These are phyloP conservation scores for Globisporangium apiculatum DNA, from an alignment of 352 stramenopile genomes.

Conservation along the genomic window DNA sequence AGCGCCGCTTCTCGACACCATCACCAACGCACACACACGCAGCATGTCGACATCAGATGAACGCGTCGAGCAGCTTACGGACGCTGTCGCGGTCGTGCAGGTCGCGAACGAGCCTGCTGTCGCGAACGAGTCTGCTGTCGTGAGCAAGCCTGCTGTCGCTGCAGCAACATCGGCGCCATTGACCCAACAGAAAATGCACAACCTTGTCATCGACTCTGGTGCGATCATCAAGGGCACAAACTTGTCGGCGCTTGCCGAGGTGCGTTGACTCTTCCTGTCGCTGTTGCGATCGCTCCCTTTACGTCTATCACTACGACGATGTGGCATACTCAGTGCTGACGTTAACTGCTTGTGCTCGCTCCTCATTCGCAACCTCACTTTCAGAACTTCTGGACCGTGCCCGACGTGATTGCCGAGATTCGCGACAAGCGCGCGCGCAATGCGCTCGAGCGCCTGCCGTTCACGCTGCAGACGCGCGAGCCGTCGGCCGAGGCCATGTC, in stretches of 20 bases:
- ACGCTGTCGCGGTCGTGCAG: constrained; percentile 6
- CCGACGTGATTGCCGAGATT: constrained; percentile 80
- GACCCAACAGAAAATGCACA: constrained; percentile 58
- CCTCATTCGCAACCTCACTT: neutral
- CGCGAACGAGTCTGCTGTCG: neutral
- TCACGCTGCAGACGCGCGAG: constrained; percentile 72
- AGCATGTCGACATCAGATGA: constrained; percentile 2
- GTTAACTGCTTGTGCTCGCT: neutral
- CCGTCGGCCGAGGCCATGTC: constrained; percentile 74
- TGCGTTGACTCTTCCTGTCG: constrained; percentile 14
- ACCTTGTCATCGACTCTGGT: constrained; percentile 81
- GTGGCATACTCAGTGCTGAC: neutral
- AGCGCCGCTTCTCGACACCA: too few species aligned
- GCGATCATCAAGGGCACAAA: constrained; percentile 87
- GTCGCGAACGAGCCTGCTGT: neutral
- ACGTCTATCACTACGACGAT: neutral
- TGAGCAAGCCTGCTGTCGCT: neutral
- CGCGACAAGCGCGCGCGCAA: constrained; percentile 70
- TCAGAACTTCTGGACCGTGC: constrained; percentile 83
- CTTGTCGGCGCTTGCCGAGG: constrained; percentile 62
- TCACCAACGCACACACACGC: too few species aligned
- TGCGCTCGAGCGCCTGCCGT: constrained; percentile 65
- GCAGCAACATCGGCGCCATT: neutral
- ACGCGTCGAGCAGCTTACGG: constrained; percentile 6
- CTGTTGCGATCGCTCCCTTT: constrained; percentile 5